Evolutionary conservation across 441 rosid species (phyloP), one percentile per base, ranked within the genome.

Genomic region (Daphne laureola): DNA sequence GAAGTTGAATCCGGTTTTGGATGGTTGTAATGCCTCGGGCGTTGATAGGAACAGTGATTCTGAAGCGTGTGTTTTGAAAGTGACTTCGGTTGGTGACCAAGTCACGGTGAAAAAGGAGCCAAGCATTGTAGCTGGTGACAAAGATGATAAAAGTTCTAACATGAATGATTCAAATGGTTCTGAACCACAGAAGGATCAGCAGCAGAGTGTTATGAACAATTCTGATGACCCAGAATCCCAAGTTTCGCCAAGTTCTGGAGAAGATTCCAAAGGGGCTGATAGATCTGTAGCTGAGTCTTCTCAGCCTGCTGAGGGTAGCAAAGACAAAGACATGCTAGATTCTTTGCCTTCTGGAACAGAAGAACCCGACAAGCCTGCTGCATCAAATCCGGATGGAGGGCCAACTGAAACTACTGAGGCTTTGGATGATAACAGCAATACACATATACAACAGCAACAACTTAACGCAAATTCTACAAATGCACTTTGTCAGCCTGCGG

Each of bases 61-160:
- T 50, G 70, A 64, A 62, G 75, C 61, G 53, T 72, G 76, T 54
- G 55, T 68, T 66, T 45, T 78, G 66, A 52, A 66, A 50, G 41
- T 66, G 31, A 63, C 59, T 65, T 69, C 76, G 46, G 44, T 25
- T 36, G 70, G 60, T 68, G 68, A 57, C 13, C 67, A 69, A 50
- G 56, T 70, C 54, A 23, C 41, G 2, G 62, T 45, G 58, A 74
- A 67, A 57, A 59, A 54, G 53, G 73, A 66, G 46, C 63, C 66
- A 11, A 49, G 46, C 27, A 59, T 17, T 26, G 60, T 9, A 40
- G 65, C 53, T 45, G 57, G 58, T 55, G 17, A 56, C n/a, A 65
- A 78, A 68, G 65, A 66, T 64, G 73, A 27, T 49, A 69, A 70
- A 64, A 71, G 66, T 67, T 58, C 67, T 49, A 67, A 63, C 26